A percentile compares a stretch with the other conserved stretches of the same genome.
Conservation (phyloP, 768 basidiomycete species). For the Nevesoporus exiguus region DNA sequence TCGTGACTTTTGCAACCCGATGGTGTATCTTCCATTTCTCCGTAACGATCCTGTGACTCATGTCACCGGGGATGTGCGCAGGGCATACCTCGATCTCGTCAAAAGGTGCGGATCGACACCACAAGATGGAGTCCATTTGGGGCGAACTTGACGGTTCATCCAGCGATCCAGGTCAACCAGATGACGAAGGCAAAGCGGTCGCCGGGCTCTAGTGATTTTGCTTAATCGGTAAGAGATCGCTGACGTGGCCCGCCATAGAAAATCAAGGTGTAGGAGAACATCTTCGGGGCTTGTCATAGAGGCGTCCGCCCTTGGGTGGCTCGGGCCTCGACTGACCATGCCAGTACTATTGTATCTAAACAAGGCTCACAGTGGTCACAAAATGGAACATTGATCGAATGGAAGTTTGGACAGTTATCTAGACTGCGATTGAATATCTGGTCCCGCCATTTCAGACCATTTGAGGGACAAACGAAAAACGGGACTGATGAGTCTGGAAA, state of each 20-base stretch:
- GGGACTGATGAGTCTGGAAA: neutral
- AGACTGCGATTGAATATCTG: neutral
- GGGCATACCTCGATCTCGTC: constrained; percentile 22
- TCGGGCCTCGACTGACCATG: neutral
- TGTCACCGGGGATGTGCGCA: neutral
- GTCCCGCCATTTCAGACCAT: neutral
- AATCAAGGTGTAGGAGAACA: constrained; percentile 62
- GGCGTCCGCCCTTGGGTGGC: neutral
- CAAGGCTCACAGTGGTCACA: too few relatives aligned
- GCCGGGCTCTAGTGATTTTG: too few relatives aligned
- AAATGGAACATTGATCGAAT: too few relatives aligned
- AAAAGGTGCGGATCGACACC: constrained; percentile 17
- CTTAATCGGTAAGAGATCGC: too few relatives aligned
- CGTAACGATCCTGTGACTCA: too few relatives aligned
- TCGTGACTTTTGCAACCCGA: constrained; percentile 30
- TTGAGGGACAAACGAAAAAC: constrained; percentile 1
- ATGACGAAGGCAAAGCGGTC: too few relatives aligned
- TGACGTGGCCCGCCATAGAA: constrained; percentile 44
- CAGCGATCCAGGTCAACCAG: too few relatives aligned
- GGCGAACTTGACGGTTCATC: too few relatives aligned
- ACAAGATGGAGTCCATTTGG: constrained; percentile 26
- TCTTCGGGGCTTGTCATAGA: constrained; percentile 31
- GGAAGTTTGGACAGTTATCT: neutral
- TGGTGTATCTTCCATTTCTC: constrained; percentile 13
- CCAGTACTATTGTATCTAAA: too few relatives aligned